Percentiles rank a stretch among this genome's conserved stretches.
phyloP scores from a whole-genome alignment of 352 stramenopile species.

The Elongisporangium prolatum region DNA sequence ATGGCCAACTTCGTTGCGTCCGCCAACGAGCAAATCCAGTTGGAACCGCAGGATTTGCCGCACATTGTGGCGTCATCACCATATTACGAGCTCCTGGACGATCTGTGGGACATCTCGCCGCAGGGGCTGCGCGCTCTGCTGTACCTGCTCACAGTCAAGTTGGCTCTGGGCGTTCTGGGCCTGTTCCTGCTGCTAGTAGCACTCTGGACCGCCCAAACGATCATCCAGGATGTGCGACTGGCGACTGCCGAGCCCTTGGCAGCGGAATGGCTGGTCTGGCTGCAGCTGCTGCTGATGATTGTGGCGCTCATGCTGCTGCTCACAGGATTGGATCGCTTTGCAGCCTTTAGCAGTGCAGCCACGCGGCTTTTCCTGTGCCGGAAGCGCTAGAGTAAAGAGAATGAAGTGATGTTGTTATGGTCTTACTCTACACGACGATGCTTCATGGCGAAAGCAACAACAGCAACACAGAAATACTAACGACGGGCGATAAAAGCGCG shows the following conservation, averaged over 20 bases:
- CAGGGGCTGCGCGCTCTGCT: slow-evolving; percentile 13
- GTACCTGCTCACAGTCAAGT: slow-evolving; percentile 22
- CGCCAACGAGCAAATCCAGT: slow-evolving; percentile 6
- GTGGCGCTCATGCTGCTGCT: slow-evolving; percentile 10
- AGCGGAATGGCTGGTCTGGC: neutral
- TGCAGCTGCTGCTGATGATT: neutral
- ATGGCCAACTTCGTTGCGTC: slow-evolving; percentile 14
- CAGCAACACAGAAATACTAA: neutral
- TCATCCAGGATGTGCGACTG: neutral
- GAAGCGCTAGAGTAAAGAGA: neutral
- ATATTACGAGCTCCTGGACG: slow-evolving; percentile 5
- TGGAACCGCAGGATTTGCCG: slow-evolving; percentile 6
- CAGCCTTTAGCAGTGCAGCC: slow-evolving; percentile 5
- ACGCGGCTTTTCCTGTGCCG: slow-evolving; percentile 18
- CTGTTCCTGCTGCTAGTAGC: slow-evolving; percentile 5
- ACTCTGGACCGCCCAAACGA: slow-evolving; percentile 1
- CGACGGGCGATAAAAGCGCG: neutral
- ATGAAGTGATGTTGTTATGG: neutral
- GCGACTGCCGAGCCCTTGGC: neutral
- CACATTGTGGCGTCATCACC: neutral
- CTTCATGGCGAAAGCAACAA: neutral
- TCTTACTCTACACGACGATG: neutral
- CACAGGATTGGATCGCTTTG: slow-evolving; percentile 10
- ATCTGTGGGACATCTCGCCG: slow-evolving; percentile 4
- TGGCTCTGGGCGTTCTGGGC: slow-evolving; percentile 7